Percentiles rank a stretch among this genome's conserved stretches.
These are phyloP conservation scores for Globisporangium abappressorium DNA, from an alignment of 352 stramenopile species.

Conservation along the genomic window DNA sequence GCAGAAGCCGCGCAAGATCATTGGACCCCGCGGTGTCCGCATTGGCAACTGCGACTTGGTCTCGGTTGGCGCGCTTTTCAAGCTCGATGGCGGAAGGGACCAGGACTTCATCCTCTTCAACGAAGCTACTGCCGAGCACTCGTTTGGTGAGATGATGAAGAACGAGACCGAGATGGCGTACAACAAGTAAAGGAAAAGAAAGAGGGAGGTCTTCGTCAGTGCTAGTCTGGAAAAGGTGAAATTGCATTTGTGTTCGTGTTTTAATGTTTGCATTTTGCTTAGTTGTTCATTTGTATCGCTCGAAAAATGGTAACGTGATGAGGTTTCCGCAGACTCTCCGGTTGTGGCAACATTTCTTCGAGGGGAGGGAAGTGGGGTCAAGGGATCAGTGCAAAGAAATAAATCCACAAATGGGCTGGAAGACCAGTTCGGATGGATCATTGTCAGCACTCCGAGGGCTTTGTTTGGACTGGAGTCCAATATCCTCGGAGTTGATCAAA, in stretches of 20 bases:
- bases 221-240: background rate
- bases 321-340: too few relatives aligned
- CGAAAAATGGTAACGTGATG: background rate
- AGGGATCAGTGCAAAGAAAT: too few relatives aligned
- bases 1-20: slow-evolving; percentile 20
- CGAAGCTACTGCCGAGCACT: slow-evolving; percentile 60
- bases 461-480: too few relatives aligned
- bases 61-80: slow-evolving; percentile 65
- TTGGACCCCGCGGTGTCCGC: slow-evolving; percentile 12
- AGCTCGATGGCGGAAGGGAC: slow-evolving; percentile 79
- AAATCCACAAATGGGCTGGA: too few relatives aligned
- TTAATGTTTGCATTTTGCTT: background rate
- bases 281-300: background rate
- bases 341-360: too few relatives aligned
- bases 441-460: too few relatives aligned
- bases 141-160: slow-evolving; percentile 72
- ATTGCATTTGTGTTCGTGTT: background rate
- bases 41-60: slow-evolving; percentile 50
- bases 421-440: too few relatives aligned
- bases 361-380: too few relatives aligned
- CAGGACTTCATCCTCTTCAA: slow-evolving; percentile 85
- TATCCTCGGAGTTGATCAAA: too few relatives aligned
- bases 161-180: slow-evolving; percentile 61
- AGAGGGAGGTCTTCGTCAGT: background rate
- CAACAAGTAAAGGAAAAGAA: slow-evolving; percentile 7